Conservation (phyloP, 495 filamentous ascomycete species). For the Penicillium soppii region DNA sequence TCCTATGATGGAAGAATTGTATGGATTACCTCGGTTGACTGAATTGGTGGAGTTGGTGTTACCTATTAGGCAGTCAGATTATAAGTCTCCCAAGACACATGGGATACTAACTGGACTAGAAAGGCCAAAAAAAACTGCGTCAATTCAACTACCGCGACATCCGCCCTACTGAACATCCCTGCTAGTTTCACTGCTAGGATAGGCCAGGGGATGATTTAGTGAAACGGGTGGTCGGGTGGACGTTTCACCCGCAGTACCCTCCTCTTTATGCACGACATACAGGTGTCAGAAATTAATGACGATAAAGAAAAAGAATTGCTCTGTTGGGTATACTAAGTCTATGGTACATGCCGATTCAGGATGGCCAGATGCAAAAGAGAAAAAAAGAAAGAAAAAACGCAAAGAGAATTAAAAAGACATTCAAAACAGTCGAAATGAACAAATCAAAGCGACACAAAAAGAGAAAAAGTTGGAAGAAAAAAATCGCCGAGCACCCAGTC, state of each 20-base stretch:
- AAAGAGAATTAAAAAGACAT: slow-evolving; percentile 15
- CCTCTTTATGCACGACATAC: slow-evolving; percentile 8
- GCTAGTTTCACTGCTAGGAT: neutral
- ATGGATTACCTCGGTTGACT: neutral
- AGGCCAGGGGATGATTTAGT: slow-evolving; percentile 7
- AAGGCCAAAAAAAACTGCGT: neutral
- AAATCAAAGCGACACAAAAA: slow-evolving; percentile 15
- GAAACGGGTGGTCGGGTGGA: slow-evolving; percentile 18
- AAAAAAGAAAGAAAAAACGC: slow-evolving; percentile 12
- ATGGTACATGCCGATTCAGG: slow-evolving; percentile 45
- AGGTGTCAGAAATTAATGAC: neutral
- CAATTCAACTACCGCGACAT: slow-evolving; percentile 7
- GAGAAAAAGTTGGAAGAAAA: slow-evolving; percentile 10
- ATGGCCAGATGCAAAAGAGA: slow-evolving; percentile 24
- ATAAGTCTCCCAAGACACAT: no score
- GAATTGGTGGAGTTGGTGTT: no score
- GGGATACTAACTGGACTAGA: no score
- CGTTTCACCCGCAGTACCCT: slow-evolving; percentile 10
- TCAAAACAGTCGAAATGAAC: slow-evolving; percentile 16
- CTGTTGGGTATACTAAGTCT: slow-evolving; percentile 49
- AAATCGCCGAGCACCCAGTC: slow-evolving; percentile 9
- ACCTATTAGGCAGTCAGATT: no score
- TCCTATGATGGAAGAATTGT: neutral
- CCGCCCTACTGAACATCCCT: slow-evolving; percentile 2
- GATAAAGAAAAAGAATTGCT: slow-evolving; percentile 27